Evolutionary conservation across 768 basidiomycete genomes (phyloP).

Genomic region (Kwoniella europaea): DNA sequence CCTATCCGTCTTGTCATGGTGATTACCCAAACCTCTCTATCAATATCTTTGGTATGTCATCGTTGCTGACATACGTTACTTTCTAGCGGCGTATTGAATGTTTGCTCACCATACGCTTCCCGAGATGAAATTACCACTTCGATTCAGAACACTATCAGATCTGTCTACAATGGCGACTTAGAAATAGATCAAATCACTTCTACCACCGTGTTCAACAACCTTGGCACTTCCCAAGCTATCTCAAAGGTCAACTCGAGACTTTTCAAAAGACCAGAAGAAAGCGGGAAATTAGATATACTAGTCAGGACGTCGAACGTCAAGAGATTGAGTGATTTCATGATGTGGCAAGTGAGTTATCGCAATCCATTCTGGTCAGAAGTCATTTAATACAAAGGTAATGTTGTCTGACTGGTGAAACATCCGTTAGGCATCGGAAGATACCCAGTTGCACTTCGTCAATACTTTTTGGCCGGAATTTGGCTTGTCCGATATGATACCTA

Average conservation of each 20-base stretch:
- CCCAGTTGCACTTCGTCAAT: slow-evolving; percentile 82
- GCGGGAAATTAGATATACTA: slow-evolving; percentile 72
- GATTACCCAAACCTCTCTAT: too few relatives aligned
- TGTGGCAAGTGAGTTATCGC: slow-evolving; percentile 82
- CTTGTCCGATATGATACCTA: slow-evolving; percentile 79
- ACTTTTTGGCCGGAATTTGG: slow-evolving; percentile 95
- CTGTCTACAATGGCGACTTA: slow-evolving; percentile 16
- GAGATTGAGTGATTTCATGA: slow-evolving; percentile 82
- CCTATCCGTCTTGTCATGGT: too few relatives aligned
- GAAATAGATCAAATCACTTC: slow-evolving; percentile 22
- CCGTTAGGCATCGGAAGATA: slow-evolving; percentile 74
- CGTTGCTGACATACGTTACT: too few relatives aligned
- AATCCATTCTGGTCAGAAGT: not conserved
- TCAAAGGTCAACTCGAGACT: slow-evolving; percentile 2
- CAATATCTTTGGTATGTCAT: too few relatives aligned
- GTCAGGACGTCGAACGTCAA: slow-evolving; percentile 90
- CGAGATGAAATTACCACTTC: slow-evolving; percentile 89
- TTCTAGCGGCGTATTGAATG: slow-evolving; percentile 85
- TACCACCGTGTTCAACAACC: slow-evolving; percentile 33
- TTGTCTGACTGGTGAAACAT: too few relatives aligned
- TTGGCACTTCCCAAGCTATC: slow-evolving; percentile 21
- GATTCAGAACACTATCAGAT: slow-evolving; percentile 62
- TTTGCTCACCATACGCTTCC: slow-evolving; percentile 91
- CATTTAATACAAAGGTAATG: too few relatives aligned
- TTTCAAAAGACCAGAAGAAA: slow-evolving; percentile 11